Evolutionary conservation across 306 rosid species (phyloP).

Genomic region (Cercis canadensis): DNA sequence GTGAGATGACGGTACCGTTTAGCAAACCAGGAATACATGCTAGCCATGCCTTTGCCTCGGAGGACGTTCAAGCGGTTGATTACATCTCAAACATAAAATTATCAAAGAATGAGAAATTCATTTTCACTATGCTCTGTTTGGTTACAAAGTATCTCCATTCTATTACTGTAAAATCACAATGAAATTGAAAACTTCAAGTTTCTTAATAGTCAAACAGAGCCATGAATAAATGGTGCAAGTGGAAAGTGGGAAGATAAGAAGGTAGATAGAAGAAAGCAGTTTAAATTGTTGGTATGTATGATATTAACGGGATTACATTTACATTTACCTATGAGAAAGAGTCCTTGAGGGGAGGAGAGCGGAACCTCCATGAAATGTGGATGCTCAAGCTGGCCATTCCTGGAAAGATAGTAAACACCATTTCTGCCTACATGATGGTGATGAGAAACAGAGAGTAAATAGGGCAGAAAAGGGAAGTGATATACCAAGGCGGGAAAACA

Average conservation of each 20-base stretch:
- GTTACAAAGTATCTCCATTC: not conserved
- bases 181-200: not conserved
- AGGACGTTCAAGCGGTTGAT: slow-evolving; percentile 76
- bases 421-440: slow-evolving; percentile 28
- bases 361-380: slow-evolving; percentile 98
- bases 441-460: slow-evolving; percentile 13
- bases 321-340: slow-evolving; percentile 73
- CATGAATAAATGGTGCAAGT: too few species aligned
- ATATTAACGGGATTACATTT: too few species aligned
- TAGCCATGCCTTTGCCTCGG: slow-evolving; percentile 86
- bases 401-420: slow-evolving; percentile 92
- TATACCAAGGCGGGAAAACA: slow-evolving; percentile 20
- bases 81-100: slow-evolving; percentile 57
- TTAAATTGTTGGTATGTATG: not conserved
- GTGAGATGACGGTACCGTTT: slow-evolving; percentile 59
- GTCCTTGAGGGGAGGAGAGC: slow-evolving; percentile 87
- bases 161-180: not conserved
- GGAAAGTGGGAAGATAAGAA: too few species aligned
- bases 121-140: not conserved
- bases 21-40: slow-evolving; percentile 87
- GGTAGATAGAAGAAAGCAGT: not conserved
- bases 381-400: slow-evolving; percentile 92
- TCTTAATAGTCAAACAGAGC: too few species aligned
- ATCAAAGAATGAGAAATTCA: not conserved
- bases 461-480: slow-evolving; percentile 15